phyloP scores from a whole-genome alignment of 495 filamentous ascomycete species.

The Hyaloscypha finlandica region DNA sequence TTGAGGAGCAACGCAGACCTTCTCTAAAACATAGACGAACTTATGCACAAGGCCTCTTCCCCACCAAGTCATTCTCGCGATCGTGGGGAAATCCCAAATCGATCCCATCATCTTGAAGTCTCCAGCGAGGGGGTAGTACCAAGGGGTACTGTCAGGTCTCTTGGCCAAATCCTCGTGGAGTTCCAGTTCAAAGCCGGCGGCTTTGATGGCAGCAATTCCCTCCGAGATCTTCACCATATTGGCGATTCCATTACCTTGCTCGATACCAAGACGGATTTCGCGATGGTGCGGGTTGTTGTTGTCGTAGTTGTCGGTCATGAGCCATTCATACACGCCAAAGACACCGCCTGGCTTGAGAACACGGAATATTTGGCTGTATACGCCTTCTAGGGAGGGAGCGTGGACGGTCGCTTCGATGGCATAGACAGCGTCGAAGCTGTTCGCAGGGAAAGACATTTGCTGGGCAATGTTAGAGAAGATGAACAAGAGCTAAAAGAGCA shows the following conservation, averaged over 20 bases:
- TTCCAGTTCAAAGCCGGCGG: conserved; percentile 83
- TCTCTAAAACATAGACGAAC: conserved; percentile 79
- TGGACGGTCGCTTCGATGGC: conserved; percentile 98
- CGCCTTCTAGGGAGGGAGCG: conserved; percentile 89
- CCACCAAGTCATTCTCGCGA: conserved; percentile 87
- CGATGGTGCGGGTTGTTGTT: conserved; percentile 86
- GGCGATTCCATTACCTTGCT: conserved; percentile 95
- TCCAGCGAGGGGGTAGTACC: conserved; percentile 93
- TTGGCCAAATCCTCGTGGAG: conserved; percentile 90
- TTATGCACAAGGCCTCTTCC: conserved; percentile 76
- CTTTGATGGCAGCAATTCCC: conserved; percentile 81
- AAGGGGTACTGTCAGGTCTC: conserved; percentile 74
- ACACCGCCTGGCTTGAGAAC: conserved; percentile 95
- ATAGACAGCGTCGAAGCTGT: conserved; percentile 93
- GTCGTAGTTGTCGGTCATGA: conserved; percentile 97
- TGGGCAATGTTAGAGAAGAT: conserved; percentile 34
- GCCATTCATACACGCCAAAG: conserved; percentile 98
- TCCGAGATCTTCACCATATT: conserved; percentile 96
- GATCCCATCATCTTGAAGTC: conserved; percentile 77
- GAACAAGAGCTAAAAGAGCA: not conserved
- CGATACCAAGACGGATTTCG: conserved; percentile 90
- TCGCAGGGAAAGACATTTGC: conserved; percentile 96
- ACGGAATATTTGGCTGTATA: conserved; percentile 92
- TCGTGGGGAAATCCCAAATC: conserved; percentile 78
- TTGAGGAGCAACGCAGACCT: conserved; percentile 68